Base-by-base conservation (phyloP, 441 rosid species). In the Pelargonium citronellum region DNA sequence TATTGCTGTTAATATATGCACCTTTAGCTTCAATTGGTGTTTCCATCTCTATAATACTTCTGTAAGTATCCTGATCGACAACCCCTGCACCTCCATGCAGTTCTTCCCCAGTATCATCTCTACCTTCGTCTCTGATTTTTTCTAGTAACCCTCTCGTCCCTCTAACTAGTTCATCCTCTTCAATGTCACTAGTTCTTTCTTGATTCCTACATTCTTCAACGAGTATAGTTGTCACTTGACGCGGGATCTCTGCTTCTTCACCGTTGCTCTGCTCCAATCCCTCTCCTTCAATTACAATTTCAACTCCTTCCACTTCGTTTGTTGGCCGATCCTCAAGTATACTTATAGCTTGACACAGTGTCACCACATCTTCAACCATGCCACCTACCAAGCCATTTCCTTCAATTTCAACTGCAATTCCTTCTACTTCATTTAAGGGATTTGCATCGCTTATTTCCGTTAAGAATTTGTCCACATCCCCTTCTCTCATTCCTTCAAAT, bases 141-240 rank as follows among this genome's bases (percentile, higher is more conserved):
- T 89, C 89, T 44, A 79, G 8, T 75, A 87, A 72, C 24, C 81
- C 84, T 8, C 53, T 82, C 0, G 87, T 80, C 73, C 80, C 89
- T 67, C 74, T 78, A 20, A 53, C 75, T 49, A 83, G 12, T 74
- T 86, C 84, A 69, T 78, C 79, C 20, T 77, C 79, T 20, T 67
- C 75, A 15, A 34, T 16, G 11, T 67, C 80, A 71, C 17, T 62
- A 34, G 58, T 37, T 11, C 10, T 22, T 61, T 51, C 67, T 66
- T 37, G 57, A 66, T 60, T 27, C 44, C 57, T 68, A 66, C 22
- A 62, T 62, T 77, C 27, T 43, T 82, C 80, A 19, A 82, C 61
- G 67, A 49, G 73, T 41, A 80, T 57, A 51, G 71, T 66, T 19
- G 71, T 71, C 17, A 65, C 75, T 67, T 82, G 83, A 69, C 77